phyloP scores from a whole-genome alignment of 192 early-diverging fungal species.

The Backusella liffmaniae region DNA sequence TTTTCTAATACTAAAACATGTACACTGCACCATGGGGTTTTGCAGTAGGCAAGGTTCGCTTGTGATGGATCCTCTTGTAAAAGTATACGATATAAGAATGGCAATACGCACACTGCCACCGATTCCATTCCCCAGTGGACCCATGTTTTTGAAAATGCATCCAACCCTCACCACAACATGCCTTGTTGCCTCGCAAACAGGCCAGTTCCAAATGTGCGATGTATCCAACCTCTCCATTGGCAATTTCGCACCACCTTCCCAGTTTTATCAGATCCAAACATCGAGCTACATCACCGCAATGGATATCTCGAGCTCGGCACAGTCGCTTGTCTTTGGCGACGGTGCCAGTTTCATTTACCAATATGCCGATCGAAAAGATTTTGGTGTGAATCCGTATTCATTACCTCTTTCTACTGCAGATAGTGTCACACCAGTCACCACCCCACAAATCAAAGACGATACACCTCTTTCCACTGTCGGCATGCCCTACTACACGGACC shows the following conservation, averaged over 20 bases:
- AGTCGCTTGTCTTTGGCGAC: slow-evolving; percentile 76
- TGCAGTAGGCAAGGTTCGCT: slow-evolving; percentile 48
- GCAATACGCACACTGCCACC: slow-evolving; percentile 68
- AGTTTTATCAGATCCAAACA: slow-evolving; percentile 58
- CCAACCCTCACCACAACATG: slow-evolving; percentile 64
- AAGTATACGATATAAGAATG: slow-evolving; percentile 77
- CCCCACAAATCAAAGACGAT: slow-evolving; percentile 46
- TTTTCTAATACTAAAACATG: too few relatives aligned
- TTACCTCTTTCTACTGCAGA: slow-evolving; percentile 53
- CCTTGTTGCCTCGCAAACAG: slow-evolving; percentile 62
- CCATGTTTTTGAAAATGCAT: slow-evolving; percentile 70
- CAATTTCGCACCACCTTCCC: slow-evolving; percentile 32
- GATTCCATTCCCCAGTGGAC: slow-evolving; percentile 67
- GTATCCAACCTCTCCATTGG: slow-evolving; percentile 48
- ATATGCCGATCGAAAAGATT: slow-evolving; percentile 69
- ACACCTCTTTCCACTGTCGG: slow-evolving; percentile 71
- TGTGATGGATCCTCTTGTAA: slow-evolving; percentile 75
- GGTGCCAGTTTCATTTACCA: slow-evolving; percentile 73
- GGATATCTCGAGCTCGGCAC: slow-evolving; percentile 77
- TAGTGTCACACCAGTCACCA: slow-evolving; percentile 36
- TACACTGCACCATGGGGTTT: background rate
- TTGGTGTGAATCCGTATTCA: slow-evolving; percentile 66
- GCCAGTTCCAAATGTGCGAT: slow-evolving; percentile 72
- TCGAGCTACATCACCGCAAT: slow-evolving; percentile 69
- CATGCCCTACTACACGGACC: slow-evolving; percentile 78